phyloP scores from a whole-genome alignment of 129 eudicot genomes.

The Flaveria brownii region DNA sequence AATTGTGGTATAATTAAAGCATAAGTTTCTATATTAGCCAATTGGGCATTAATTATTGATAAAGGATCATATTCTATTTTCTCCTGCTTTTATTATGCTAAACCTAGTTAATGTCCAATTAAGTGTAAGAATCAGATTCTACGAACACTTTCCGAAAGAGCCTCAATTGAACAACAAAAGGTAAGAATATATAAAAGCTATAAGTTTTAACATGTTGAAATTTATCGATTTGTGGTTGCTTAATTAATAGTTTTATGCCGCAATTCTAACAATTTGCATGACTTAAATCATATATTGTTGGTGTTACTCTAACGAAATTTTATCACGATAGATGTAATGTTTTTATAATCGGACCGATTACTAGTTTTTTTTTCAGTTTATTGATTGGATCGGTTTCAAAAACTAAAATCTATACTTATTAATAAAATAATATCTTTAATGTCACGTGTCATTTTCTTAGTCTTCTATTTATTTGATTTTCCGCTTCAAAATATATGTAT shows the following conservation, averaged over 20 bases:
- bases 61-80: constrained; percentile 42
- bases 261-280: neutral
- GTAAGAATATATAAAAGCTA: constrained; percentile 2
- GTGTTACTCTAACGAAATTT: neutral
- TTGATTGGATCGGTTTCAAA: too few species aligned
- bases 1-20: constrained; percentile 5
- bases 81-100: constrained; percentile 8
- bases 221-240: constrained; percentile 16
- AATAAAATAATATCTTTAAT: too few species aligned
- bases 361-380: too few species aligned
- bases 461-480: too few species aligned
- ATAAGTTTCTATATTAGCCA: constrained; percentile 4
- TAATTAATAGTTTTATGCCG: neutral
- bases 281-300: neutral
- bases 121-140: constrained; percentile 38
- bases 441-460: too few species aligned
- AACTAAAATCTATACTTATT: too few species aligned
- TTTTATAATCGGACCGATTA: too few species aligned
- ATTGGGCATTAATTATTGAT: neutral
- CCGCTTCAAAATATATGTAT: too few species aligned
- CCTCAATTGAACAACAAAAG: neutral
- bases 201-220: neutral
- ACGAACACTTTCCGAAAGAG: constrained; percentile 8
- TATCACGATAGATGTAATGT: too few species aligned
- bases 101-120: constrained; percentile 20